phyloP scores from a whole-genome alignment of 352 stramenopile species.

The Phytophthora capsici region DNA sequence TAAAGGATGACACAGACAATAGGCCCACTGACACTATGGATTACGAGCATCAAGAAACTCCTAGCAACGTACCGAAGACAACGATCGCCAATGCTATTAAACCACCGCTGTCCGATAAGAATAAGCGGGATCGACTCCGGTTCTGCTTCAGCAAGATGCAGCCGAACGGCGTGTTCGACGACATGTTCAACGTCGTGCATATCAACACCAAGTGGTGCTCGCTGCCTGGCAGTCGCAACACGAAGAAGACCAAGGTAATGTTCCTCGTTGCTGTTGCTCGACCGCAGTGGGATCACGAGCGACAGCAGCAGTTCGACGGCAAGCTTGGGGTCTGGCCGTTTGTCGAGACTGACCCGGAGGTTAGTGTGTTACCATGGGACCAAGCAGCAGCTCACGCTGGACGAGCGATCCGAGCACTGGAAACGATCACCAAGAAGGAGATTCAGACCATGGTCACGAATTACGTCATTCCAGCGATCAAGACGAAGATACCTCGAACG shows the following conservation, averaged over 20 bases:
- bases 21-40: neutral
- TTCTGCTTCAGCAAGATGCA: slow-evolving; percentile 46
- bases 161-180: slow-evolving; percentile 43
- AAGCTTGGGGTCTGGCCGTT: slow-evolving; percentile 53
- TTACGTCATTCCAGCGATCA: slow-evolving; percentile 48
- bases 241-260: slow-evolving; percentile 49
- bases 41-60: slow-evolving; percentile 12
- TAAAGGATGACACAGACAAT: slow-evolving; percentile 27
- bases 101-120: slow-evolving; percentile 42
- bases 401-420: slow-evolving; percentile 29
- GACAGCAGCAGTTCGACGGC: slow-evolving; percentile 44
- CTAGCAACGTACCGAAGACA: slow-evolving; percentile 12
- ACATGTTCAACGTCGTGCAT: slow-evolving; percentile 53
- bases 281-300: slow-evolving; percentile 45
- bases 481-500: slow-evolving; percentile 37
- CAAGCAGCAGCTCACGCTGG: slow-evolving; percentile 9
- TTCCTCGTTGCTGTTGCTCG: slow-evolving; percentile 49
- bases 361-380: slow-evolving; percentile 8
- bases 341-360: slow-evolving; percentile 15
- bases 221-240: slow-evolving; percentile 27
- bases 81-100: slow-evolving; percentile 42
- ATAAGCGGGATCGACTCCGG: slow-evolving; percentile 42
- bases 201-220: slow-evolving; percentile 51
- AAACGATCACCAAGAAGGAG: slow-evolving; percentile 39
- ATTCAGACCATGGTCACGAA: slow-evolving; percentile 42